These are phyloP conservation scores for Plantago elongata DNA, from an alignment of 257 asterid genomes.

Conservation along the genomic window DNA sequence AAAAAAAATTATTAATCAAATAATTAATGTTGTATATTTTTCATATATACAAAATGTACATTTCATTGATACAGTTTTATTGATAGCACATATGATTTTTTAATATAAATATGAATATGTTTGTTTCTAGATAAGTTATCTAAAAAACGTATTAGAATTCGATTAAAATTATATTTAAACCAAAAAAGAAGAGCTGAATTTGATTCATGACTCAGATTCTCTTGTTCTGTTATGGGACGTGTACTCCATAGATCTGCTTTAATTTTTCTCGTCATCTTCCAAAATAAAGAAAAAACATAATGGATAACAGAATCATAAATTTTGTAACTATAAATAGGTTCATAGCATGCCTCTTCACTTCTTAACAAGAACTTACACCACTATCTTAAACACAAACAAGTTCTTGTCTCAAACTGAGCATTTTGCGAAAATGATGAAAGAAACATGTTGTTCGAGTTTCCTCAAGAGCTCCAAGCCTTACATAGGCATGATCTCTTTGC, in stretches of 20 bases:
- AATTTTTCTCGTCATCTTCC: slow-evolving; percentile 39
- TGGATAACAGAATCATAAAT: slow-evolving; percentile 27
- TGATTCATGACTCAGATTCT: slow-evolving; percentile 46
- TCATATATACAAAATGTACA: too few relatives aligned
- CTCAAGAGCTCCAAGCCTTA: slow-evolving; percentile 42
- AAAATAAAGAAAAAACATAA: slow-evolving; percentile 18
- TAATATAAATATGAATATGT: too few relatives aligned
- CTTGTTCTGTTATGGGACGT: slow-evolving; percentile 34
- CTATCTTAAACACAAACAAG: not conserved
- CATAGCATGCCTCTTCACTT: slow-evolving; percentile 11
- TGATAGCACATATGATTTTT: too few relatives aligned
- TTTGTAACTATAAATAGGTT: slow-evolving; percentile 23
- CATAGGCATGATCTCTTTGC: slow-evolving; percentile 49
- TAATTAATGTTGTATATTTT: too few relatives aligned
- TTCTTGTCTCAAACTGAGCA: not conserved
- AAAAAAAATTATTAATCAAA: too few relatives aligned
- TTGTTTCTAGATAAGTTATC: too few relatives aligned
- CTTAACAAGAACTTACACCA: slow-evolving; percentile 15
- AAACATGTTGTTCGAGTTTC: slow-evolving; percentile 7
- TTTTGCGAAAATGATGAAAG: slow-evolving; percentile 19
- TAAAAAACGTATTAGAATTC: too few relatives aligned
- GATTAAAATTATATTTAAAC: too few relatives aligned
- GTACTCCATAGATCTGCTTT: slow-evolving; percentile 31
- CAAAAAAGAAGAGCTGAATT: not conserved
- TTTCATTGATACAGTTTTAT: too few relatives aligned